Percentiles rank a stretch among this genome's conserved stretches.
Conservation (phyloP, 176 grass and related monocot species). For the Carex pumila region DNA sequence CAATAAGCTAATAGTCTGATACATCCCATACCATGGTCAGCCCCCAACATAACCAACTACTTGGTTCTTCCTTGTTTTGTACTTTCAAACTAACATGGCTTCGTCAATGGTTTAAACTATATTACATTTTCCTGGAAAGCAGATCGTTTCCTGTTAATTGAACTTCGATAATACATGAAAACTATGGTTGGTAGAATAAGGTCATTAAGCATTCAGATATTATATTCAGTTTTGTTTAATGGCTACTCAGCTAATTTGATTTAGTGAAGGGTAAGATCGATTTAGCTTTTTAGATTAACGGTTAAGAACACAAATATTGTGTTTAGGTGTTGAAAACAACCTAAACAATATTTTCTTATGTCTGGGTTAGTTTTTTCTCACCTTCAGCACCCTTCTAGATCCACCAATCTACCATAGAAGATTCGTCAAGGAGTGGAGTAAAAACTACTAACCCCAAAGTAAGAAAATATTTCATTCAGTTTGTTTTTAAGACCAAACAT, state of each 20-base stretch:
- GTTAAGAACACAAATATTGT: neutral
- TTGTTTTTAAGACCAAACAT: neutral
- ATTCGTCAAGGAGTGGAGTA: neutral
- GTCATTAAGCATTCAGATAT: neutral
- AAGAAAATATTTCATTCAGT: neutral
- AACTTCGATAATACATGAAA: slow-evolving; percentile 11
- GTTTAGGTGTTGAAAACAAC: neutral
- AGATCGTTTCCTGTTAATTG: slow-evolving; percentile 26
- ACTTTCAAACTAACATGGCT: neutral
- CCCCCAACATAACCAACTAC: neutral
- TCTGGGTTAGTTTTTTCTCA: neutral
- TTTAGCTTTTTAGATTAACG: neutral
- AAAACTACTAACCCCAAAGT: neutral
- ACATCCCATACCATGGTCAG: neutral
- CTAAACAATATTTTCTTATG: neutral
- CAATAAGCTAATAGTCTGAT: neutral
- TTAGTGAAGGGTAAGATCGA: neutral
- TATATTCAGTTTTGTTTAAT: neutral
- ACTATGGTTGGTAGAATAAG: neutral
- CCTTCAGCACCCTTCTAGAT: neutral
- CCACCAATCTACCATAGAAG: neutral
- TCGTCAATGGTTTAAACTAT: slow-evolving; percentile 14
- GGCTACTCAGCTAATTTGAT: neutral
- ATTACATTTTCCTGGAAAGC: slow-evolving; percentile 28
- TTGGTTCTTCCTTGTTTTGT: neutral